Conservation (phyloP, 371 early-diverging fungal genomes). For the Dichotomocladium elegans region DNA sequence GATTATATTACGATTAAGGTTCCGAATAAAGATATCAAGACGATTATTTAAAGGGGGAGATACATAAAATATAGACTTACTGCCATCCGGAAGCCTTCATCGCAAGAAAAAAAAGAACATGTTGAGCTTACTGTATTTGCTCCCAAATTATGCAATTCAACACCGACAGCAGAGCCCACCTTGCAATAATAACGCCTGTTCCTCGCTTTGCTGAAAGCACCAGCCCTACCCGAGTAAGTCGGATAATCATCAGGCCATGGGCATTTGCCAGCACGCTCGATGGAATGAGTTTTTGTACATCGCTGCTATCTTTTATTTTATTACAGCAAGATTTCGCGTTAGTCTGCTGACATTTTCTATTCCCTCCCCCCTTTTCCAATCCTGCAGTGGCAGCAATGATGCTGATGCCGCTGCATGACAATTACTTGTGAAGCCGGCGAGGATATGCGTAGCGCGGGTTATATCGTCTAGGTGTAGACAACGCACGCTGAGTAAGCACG, state of each 20-base stretch:
- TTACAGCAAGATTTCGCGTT: no score
- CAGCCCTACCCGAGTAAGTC: conserved; percentile 27
- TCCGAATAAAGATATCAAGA: not conserved
- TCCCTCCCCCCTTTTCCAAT: no score
- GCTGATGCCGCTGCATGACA: no score
- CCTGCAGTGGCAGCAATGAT: not conserved
- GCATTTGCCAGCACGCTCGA: conserved; percentile 25
- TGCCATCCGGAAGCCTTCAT: conserved; percentile 33
- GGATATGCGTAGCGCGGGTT: conserved; percentile 27
- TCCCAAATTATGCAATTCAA: not conserved
- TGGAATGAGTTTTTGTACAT: conserved; percentile 32
- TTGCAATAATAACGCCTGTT: conserved; percentile 39
- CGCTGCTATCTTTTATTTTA: no score
- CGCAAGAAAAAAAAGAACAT: not conserved
- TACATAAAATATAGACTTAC: conserved; percentile 15
- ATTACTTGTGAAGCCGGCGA: conserved; percentile 33
- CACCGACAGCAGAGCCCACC: conserved; percentile 14
- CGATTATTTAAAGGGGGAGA: not conserved
- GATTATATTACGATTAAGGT: no score
- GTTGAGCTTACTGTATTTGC: no score
- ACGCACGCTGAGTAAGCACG: no score
- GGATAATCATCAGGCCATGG: conserved; percentile 37
- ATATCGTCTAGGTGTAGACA: conserved; percentile 38
- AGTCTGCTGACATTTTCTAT: conserved; percentile 16
- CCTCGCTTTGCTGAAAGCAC: conserved; percentile 32